Base-by-base conservation (phyloP, 2,329 filamentous ascomycete species). In the Colletotrichum sp. region DNA sequence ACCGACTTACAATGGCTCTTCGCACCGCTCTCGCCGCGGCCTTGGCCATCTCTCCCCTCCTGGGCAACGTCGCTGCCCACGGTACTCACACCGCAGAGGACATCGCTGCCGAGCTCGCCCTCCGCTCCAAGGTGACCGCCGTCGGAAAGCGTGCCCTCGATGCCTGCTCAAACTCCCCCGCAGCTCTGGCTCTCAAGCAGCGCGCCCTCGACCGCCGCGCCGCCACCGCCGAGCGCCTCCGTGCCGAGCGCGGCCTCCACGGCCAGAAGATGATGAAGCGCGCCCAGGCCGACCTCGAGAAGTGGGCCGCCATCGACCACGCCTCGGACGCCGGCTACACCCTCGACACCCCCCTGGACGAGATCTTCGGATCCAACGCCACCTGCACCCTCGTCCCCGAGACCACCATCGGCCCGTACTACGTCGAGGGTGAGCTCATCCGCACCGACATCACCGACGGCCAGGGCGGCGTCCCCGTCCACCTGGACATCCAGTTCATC, bases 341-440 rank as follows among this genome's bases (percentile, higher is more conserved):
- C 76, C 81, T 83, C 75, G 82, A 84, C 78, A 84, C 81, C 1
- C 77, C 83, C 10, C 76, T 84, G 34, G 81, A 80, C 78, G 82
- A 73, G 75, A 80, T 77, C 63, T 77, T 77, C 10, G 75, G 75
- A 21, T 73, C 75, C 57, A 75, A 77, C 68, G 72, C 67, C 34
- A 77, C 71, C 63, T 77, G 75, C 67, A 49, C 67, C 28, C 72
- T 77, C 62, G 71, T 75, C 21, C 75, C 75, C 24, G 67, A 75
- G 67, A 55, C 57, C 52, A 77, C 67, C 28, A 75, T 75, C 57
- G 75, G 75, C 18, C 75, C 72, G 5, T 77, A 86, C 57, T 85
- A 86, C 77, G 83, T 89, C 55, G 80, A 83, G 30, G 88, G 87
- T 62, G 87, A 89, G 80, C 82, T 86, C 72, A 80, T 89, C 75